Base-by-base conservation (phyloP, 352 stramenopile genomes). In the Globisporangium paroecandrum region DNA sequence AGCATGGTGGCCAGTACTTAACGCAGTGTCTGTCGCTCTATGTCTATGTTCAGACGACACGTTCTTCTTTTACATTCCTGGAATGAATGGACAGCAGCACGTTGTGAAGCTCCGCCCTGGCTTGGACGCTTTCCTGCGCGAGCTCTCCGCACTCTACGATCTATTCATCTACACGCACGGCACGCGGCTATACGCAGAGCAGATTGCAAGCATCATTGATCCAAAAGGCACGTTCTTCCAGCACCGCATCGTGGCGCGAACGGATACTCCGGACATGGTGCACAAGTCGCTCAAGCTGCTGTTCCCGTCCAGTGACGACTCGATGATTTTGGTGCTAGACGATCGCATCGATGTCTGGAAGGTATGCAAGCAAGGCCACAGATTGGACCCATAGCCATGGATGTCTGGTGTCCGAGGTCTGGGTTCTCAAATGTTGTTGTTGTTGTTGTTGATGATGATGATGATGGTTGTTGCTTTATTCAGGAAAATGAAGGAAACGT, bases 101-200 rank as follows among this genome's bases (percentile, higher is more conserved):
- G 97, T 96, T 49, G 85, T 98, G 49, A 98, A 98, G 79, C 75
- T 98, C 47, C 91, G 96, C 27, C 96, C 96, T 2, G 87, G 95
- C 10, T 70, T 99, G 2, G 80, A 82, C 38, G 72, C 88, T 32
- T 98, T 98, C 64, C 82, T 99, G n/a, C 69, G 81, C 18, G 77
- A 90, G 38, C 80, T 97, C 20, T 84, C 85, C 57, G 69, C 65
- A 2, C 79, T 84, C 8, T 99, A 98, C 75, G 93, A 98, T 76
- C 63, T 99, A 22, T 96, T 95, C 47, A 96, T 99, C 34, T 98
- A 99, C 81, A 99, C 96, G 25, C 94, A 97, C 47, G 96, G 95
- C 62, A 98, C 94, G 24, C 80, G 94, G 22, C 72, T 93, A 49
- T 99, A 99, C 77, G 96, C 96, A 1, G 93, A 98, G 73, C 79